Evolutionary conservation across 2,329 filamentous ascomycete genomes (phyloP).

Genomic region (Talaromyces sp.): DNA sequence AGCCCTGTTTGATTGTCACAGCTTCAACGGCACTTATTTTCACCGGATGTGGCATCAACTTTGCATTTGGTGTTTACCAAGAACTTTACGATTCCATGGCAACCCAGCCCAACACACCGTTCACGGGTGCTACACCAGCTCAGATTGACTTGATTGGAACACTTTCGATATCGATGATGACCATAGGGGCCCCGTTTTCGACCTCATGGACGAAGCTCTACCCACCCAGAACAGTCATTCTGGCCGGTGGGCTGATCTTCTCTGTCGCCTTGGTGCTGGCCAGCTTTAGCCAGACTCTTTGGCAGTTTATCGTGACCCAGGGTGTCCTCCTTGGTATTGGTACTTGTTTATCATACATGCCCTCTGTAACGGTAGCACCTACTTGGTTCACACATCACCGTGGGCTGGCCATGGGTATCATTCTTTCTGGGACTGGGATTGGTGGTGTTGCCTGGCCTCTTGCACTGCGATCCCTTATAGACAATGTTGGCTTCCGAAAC

Average conservation of each 20-base stretch:
- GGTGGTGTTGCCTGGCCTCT: constrained; percentile 35
- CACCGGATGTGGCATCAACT: constrained; percentile 32
- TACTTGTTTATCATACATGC: constrained; percentile 32
- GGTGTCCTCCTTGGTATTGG: constrained; percentile 33
- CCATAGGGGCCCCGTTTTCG: constrained; percentile 28
- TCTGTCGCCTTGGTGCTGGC: constrained; percentile 23
- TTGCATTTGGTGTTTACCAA: constrained; percentile 37
- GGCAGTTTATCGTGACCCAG: constrained; percentile 28
- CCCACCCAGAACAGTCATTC: constrained; percentile 23
- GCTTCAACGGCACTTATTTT: constrained; percentile 23
- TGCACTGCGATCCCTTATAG: constrained; percentile 23
- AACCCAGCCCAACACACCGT: constrained; percentile 21
- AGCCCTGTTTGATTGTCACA: background rate
- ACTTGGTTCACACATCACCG: constrained; percentile 31
- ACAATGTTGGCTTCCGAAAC: constrained; percentile 31
- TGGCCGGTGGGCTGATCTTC: constrained; percentile 24
- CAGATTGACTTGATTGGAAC: constrained; percentile 36
- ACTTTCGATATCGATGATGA: constrained; percentile 30
- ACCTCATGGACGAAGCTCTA: constrained; percentile 29
- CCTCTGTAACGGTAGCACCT: constrained; percentile 31
- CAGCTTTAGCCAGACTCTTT: constrained; percentile 26
- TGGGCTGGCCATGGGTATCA: constrained; percentile 34
- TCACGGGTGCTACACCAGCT: constrained; percentile 29
- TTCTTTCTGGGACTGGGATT: constrained; percentile 32
- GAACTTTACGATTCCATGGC: constrained; percentile 32